phyloP scores from a whole-genome alignment of 2,329 filamentous ascomycete species.

The Alternaria sp. region DNA sequence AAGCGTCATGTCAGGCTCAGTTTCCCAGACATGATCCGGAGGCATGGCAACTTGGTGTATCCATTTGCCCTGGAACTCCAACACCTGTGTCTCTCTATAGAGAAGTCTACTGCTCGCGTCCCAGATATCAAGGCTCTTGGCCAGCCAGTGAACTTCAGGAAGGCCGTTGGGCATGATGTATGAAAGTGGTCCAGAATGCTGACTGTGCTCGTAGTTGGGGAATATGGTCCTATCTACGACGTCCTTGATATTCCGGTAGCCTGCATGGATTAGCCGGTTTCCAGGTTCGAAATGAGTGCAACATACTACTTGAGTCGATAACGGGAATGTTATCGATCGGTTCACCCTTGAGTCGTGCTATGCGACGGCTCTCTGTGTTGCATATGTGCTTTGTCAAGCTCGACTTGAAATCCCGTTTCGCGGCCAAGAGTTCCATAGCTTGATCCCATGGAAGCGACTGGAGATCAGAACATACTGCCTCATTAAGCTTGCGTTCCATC shows the following conservation, averaged over 20 bases:
- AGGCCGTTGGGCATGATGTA: slow-evolving; percentile 22
- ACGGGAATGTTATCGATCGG: slow-evolving; percentile 24
- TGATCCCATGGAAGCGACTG: slow-evolving; percentile 38
- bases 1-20: neutral
- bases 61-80: neutral
- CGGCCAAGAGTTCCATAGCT: slow-evolving; percentile 29
- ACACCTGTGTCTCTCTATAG: slow-evolving; percentile 9
- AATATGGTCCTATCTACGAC: slow-evolving; percentile 37
- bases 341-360: slow-evolving; percentile 39
- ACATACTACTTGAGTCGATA: slow-evolving; percentile 28
- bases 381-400: slow-evolving; percentile 43
- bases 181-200: slow-evolving; percentile 1
- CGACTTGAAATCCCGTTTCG: slow-evolving; percentile 31
- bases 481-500: slow-evolving; percentile 36
- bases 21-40: neutral
- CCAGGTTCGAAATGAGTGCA: neutral
- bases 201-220: slow-evolving; percentile 26
- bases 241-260: slow-evolving; percentile 27
- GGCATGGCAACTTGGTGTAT: neutral
- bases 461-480: slow-evolving; percentile 34
- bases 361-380: slow-evolving; percentile 38
- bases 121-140: slow-evolving; percentile 7
- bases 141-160: slow-evolving; percentile 13
- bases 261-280: slow-evolving; percentile 20
- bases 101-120: slow-evolving; percentile 19